phyloP scores from a whole-genome alignment of 2,329 filamentous ascomycete species.

The Botrytis sinoallii region DNA sequence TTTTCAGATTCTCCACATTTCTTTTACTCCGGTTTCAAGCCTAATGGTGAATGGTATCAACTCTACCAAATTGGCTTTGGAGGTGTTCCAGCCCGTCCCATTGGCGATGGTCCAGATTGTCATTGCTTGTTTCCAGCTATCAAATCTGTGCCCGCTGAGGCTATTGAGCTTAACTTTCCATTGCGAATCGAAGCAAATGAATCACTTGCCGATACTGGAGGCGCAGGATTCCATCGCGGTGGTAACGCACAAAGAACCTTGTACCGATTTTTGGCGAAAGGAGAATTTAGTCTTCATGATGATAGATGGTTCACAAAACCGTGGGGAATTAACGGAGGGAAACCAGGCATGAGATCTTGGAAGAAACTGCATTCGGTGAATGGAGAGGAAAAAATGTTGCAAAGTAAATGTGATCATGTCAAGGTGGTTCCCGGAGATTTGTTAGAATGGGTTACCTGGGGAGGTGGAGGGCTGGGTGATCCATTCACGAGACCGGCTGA shows the following conservation, averaged over 20 bases:
- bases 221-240: slow-evolving; percentile 7
- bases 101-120: slow-evolving; percentile 12
- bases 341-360: slow-evolving; percentile 5
- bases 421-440: slow-evolving; percentile 7
- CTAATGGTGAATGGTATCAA: slow-evolving; percentile 13
- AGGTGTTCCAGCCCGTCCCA: slow-evolving; percentile 8
- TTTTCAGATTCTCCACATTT: slow-evolving; percentile 14
- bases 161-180: slow-evolving; percentile 14
- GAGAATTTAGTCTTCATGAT: slow-evolving; percentile 15
- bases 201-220: slow-evolving; percentile 13
- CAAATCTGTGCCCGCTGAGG: slow-evolving; percentile 13
- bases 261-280: slow-evolving; percentile 6
- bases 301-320: slow-evolving; percentile 16
- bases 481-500: slow-evolving; percentile 7
- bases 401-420: slow-evolving; percentile 15
- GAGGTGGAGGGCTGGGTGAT: slow-evolving; percentile 6
- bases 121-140: slow-evolving; percentile 14
- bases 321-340: slow-evolving; percentile 8
- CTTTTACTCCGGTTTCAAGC: slow-evolving; percentile 12
- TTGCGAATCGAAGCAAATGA: slow-evolving; percentile 16
- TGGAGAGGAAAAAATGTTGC: background rate
- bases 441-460: slow-evolving; percentile 17
- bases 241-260: slow-evolving; percentile 11
- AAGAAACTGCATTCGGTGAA: background rate
- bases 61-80: slow-evolving; percentile 14